Evolutionary conservation across 352 stramenopile genomes (phyloP), one percentile per base, ranked within the genome.

Genomic region (Phytophthora rubi): DNA sequence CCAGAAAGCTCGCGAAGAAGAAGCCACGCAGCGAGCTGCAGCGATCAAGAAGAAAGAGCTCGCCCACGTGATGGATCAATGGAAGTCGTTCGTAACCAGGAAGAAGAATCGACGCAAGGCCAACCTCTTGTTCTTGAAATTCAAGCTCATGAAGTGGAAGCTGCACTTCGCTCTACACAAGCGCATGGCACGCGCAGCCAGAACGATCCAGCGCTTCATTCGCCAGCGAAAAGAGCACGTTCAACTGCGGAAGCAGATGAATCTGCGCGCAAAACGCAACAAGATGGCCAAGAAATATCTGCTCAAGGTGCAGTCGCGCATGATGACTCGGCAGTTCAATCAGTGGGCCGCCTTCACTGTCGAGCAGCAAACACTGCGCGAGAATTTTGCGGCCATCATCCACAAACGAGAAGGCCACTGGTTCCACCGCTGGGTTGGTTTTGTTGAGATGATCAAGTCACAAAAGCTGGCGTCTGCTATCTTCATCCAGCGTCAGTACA

Each of bases 131-230:
- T 92, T 90, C 57, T n/a, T 89, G 10, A 86, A 84, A 57, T 78
- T 92, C 55, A 83, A 83, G 51, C 76, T 93, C 47, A 73, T 83
- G 12, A 76, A 77, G 47, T 93, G 85, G 85, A 85, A 85, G 39
- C 47, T 68, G 4, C 73, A 86, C 10, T 77, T 82, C 35, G 47
- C 59, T 7, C 49, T 37, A 4, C 73, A 66, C 18, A 79, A 89
- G 37, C 67, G 16, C 0, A 63, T 66, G n/a, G 26, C 68, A 30
- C 33, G 28, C 3, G 79, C 82, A 21, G 80, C 79, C 0, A 67
- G 45, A 16, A 59, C 56, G 6, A 81, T 93, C 26, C 84, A 93
- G 52, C 65, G 52, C 7, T 71, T 68, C 2, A 59, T 79, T 51
- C 65, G 73, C 1, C 48, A 69, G 1, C 53, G 53, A 3, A 71